Evolutionary conservation across 495 filamentous ascomycete species (phyloP).

Genomic region (Chaetomium tenue): DNA sequence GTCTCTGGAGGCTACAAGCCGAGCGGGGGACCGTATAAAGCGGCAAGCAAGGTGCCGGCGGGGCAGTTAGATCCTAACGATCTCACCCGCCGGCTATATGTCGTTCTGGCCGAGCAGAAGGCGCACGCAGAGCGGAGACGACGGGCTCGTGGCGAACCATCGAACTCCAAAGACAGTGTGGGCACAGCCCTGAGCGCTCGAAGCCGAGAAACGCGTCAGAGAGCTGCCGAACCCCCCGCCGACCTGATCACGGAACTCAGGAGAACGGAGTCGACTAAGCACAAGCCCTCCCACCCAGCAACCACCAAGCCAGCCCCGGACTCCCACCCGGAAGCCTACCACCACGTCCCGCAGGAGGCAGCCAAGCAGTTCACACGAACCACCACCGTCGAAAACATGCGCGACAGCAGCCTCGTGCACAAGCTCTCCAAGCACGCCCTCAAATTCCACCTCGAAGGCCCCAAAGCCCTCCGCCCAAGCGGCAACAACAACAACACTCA

Average conservation of each 20-base stretch:
- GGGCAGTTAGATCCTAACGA: slow-evolving; percentile 53
- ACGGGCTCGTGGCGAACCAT: slow-evolving; percentile 7
- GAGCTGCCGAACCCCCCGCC: slow-evolving; percentile 13
- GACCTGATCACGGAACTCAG: slow-evolving; percentile 24
- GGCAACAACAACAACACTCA: background rate
- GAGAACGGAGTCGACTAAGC: slow-evolving; percentile 28
- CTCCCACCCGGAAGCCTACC: slow-evolving; percentile 18
- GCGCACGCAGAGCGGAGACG: slow-evolving; percentile 28
- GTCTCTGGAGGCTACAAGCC: slow-evolving; percentile 7
- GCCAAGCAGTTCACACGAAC: slow-evolving; percentile 51
- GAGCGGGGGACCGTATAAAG: background rate
- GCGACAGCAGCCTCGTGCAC: slow-evolving; percentile 28
- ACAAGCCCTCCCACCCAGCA: slow-evolving; percentile 13
- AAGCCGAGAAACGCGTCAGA: slow-evolving; percentile 5
- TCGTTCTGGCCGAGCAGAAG: slow-evolving; percentile 46
- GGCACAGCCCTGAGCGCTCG: background rate
- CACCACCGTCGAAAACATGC: slow-evolving; percentile 43
- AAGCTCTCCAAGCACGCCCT: slow-evolving; percentile 38
- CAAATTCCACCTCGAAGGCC: slow-evolving; percentile 35
- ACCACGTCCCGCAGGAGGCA: slow-evolving; percentile 47
- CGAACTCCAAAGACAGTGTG: background rate
- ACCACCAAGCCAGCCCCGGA: background rate
- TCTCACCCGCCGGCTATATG: slow-evolving; percentile 45
- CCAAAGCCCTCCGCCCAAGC: background rate
- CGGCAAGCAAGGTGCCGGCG: slow-evolving; percentile 23